Base-by-base conservation (phyloP, 257 asterid genomes). In the Nicotiana benthamiana region DNA sequence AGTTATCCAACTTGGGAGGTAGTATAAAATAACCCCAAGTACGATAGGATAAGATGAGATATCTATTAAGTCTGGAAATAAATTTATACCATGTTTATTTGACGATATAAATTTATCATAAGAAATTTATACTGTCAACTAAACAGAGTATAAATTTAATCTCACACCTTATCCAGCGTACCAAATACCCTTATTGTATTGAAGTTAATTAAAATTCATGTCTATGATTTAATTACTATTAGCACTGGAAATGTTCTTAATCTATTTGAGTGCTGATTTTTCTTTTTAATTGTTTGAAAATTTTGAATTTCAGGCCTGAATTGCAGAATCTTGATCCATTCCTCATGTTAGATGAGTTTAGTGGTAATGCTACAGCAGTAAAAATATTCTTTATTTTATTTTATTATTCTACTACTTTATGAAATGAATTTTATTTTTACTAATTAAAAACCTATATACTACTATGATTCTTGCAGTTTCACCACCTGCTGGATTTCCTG, bases 401-500 rank as follows among this genome's bases (percentile, higher is more conserved):
- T 1, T 4, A 15, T 59, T 59, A 27, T 60, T 75, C 67, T 51
- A 18, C 51, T 68, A n/a, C 15, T 77, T 5, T 18, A 52, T 57
- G 51, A 16, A 40, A 66, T 36, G 34, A 22, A 75, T 10, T 80
- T 52, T 22, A 15, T 48, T 24, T 57, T 15, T 28, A 27, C 22
- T 70, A 13, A 22, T 43, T 22, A 6, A 43, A 36, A 40, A 22
- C 4, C 56, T 43, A n/a, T n/a, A 22, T 43, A 5, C 3, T n/a
- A 1, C 9, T 46, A 1, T 66, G 13, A 27, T 72, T 61, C 5
- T 76, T 80, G 26, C 92, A 95, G 99, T 95, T 83, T 59, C 97
- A 36, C 92, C 96, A 7, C 98, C 99, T 70, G 99, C 94, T 72
- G 99, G 98, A 84, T 95, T 95, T 82, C 98, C 99, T 13, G 98